Evolutionary conservation across 225 moss, liverwort and hornwort species (phyloP).

Genomic region (Physcomitrellopsis africana): DNA sequence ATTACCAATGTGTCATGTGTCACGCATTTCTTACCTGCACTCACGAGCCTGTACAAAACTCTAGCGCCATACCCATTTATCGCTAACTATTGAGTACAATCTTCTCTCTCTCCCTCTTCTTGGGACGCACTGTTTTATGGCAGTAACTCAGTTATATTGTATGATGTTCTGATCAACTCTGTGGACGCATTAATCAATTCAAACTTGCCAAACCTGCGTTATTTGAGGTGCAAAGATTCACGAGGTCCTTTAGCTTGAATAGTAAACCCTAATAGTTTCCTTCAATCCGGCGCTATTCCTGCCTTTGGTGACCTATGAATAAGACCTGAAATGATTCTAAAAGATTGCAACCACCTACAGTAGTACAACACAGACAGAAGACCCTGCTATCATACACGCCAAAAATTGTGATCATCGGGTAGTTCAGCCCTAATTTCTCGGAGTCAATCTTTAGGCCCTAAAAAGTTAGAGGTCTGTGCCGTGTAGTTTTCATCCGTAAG

Average conservation of each 20-base stretch:
- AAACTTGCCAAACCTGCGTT: neutral
- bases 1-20: neutral
- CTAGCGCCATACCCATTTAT: neutral
- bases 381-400: slow-evolving; percentile 22
- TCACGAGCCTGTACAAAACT: neutral
- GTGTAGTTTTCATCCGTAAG: slow-evolving; percentile 18
- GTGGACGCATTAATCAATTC: neutral
- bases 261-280: neutral
- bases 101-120: neutral
- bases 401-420: slow-evolving; percentile 25
- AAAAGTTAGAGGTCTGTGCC: slow-evolving; percentile 20
- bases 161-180: neutral
- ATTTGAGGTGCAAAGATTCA: neutral
- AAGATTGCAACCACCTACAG: slow-evolving; percentile 24
- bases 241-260: neutral
- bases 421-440: slow-evolving; percentile 27
- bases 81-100: no score
- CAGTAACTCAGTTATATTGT: no score
- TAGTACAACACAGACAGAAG: slow-evolving; percentile 21
- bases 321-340: neutral
- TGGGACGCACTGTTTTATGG: no score
- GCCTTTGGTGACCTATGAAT: no score
- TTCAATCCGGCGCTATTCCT: neutral
- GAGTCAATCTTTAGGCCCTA: neutral
- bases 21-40: slow-evolving; percentile 13